Evolutionary conservation across 2,329 filamentous ascomycete genomes (phyloP).

Genomic region (Cladosporium sp.): DNA sequence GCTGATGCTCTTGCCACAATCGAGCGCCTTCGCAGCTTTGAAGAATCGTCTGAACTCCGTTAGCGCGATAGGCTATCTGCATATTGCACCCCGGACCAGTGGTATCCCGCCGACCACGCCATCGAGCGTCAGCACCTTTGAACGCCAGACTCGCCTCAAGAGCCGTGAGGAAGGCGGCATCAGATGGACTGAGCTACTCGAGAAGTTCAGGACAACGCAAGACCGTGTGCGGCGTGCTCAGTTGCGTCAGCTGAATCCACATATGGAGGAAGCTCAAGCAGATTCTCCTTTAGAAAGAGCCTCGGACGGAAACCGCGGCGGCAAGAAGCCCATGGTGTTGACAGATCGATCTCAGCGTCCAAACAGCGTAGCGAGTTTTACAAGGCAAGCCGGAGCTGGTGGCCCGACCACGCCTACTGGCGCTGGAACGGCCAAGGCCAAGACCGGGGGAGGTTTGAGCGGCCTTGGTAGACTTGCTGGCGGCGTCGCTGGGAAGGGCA

Average conservation of each 20-base stretch:
- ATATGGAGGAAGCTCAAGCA: constrained; percentile 9
- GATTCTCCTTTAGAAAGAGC: not conserved
- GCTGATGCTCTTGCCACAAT: constrained; percentile 97
- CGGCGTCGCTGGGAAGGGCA: constrained; percentile 6
- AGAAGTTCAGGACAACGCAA: constrained; percentile 90
- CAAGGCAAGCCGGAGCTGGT: not conserved
- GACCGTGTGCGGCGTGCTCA: constrained; percentile 75
- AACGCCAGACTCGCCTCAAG: constrained; percentile 68
- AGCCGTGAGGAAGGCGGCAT: constrained; percentile 68
- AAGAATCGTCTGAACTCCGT: constrained; percentile 97
- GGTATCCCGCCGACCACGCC: constrained; percentile 29
- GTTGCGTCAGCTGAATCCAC: constrained; percentile 27
- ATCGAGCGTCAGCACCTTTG: constrained; percentile 39
- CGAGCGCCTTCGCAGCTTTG: constrained; percentile 90
- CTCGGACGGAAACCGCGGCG: not conserved
- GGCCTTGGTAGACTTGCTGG: constrained; percentile 3
- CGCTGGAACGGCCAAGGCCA: not conserved
- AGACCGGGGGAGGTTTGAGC: not conserved
- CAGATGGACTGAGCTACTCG: constrained; percentile 85
- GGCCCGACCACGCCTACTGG: not conserved
- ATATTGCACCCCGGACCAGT: constrained; percentile 62
- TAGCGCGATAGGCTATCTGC: constrained; percentile 92
- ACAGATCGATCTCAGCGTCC: constrained; percentile 4
- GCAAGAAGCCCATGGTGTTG: not conserved
- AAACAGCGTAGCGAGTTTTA: constrained; percentile 11